Base-by-base conservation (phyloP, 768 basidiomycete genomes). In the Auriscalpium vulgare region DNA sequence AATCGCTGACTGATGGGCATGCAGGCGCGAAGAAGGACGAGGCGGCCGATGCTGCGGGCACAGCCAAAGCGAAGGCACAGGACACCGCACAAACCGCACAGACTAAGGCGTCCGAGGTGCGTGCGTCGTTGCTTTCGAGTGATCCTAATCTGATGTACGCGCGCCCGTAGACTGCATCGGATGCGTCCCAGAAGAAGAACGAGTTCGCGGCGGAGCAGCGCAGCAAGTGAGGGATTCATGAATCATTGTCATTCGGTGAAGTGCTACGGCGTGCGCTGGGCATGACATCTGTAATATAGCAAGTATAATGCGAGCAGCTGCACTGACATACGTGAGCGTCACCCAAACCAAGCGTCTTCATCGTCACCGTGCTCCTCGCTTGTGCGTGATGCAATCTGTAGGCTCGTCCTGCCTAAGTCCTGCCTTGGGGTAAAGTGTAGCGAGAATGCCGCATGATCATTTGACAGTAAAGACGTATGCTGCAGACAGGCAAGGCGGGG, bases 11-110 rank as follows among this genome's bases (percentile, higher is more conserved):
- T 17, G 0, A 36, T 44, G 10, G n/a, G 36, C 21, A 16, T 47
- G 16, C 10, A 61, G 60, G 58, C 16, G 17, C 44, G 16, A 51
- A 40, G 36, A 61, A 59, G 16, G 58, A 56, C 4, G 38, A 16
- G 36, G 47, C 50, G 4, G 23, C 14, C 38, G 46, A 9, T n/a
- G 35, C 21, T 19, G 36, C 56, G 1, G 50, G 51, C 48, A 38
- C 56, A 7, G 34, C 53, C 16, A 23, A 37, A 35, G 50, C 47
- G 23, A 58, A 49, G 38, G 8, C 57, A 10, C 38, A 58, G 35
- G 50, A 54, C 52, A 19, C 53, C 1, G 36, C 53, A 19, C 49
- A 47, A 29, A 21, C 16, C 21, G 38, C 57, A 13, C n/a, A 43
- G 44, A 48, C 52, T 10, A 53, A 61, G 37, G 54, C 50, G 19